Evolutionary conservation across 2,329 filamentous ascomycete species (phyloP), one percentile per base, ranked within the genome.

Genomic region (Ploettnerulaceae sp.): DNA sequence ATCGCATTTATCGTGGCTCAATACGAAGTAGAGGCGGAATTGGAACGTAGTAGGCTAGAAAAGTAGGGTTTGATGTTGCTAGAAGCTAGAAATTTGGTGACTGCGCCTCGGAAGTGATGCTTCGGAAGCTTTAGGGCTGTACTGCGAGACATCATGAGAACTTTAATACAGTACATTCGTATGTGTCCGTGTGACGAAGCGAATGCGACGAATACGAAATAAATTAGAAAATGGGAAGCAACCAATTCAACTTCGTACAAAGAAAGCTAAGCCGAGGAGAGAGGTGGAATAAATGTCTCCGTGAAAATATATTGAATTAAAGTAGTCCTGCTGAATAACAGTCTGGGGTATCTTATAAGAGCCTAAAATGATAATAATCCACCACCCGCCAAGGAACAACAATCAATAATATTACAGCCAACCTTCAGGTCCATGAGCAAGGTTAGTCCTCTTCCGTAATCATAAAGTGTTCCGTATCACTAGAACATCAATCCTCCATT

Each of bases 401-500:
- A n/a, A n/a, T n/a, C n/a, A 8, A 29, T 41, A 20, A 21, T 35
- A n/a, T 6, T 35, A 28, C 21, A 41, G 20, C 14, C 12, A 24
- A 31, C 28, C 22, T 22, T 26, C 31, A 22, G 25, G n/a, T n/a
- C n/a, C n/a, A n/a, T n/a, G n/a, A n/a, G n/a, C n/a, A n/a, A n/a
- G n/a, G n/a, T n/a, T n/a, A 12, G n/a, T 15, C 17, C 41, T 36
- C 14, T n/a, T 12, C 24, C 20, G 7, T 5, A 12, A 25, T 35
- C 14, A 14, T 26, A 18, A 15, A 18, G 11, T 37, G 5, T 9
- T 9, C 17, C 17, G 4, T 15, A 14, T n/a, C 15, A 37, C 39
- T 22, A 47, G 22, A 26, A 4, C 37, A 37, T 40, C 21, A 44
- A 50, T 32, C 36, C 41, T 32, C 33, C 41, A 9, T 21, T 14